Evolutionary conservation across 2,329 filamentous ascomycete genomes (phyloP), one percentile per base, ranked within the genome.

Genomic region (Exophiala dermatitidis): DNA sequence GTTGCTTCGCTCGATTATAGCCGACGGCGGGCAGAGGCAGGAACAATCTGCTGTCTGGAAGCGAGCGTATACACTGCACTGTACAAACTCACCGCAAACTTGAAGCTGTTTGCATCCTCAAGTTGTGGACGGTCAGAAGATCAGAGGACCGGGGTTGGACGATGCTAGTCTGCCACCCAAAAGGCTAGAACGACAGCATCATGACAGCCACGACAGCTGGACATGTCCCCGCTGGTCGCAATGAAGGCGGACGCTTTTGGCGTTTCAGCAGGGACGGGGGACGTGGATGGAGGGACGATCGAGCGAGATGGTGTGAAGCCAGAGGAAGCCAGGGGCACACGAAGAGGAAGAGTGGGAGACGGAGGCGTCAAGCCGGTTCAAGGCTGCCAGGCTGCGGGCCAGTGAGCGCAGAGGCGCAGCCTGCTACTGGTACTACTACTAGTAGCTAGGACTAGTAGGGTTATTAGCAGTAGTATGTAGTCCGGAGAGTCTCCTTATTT

Each of bases 311-410:
- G 32, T 34, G 42, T 32, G 42, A 45, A n/a, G 42, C 42, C 28
- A 46, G 40, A 50, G 29, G 29, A 34, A 54, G 44, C 53, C 46
- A 50, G 54, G 46, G 46, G 37, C 32, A 44, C 38, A 54, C 29
- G 49, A 53, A 56, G 51, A 53, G 50, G 44, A 47, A 54, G 31
- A 33, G 50, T 54, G 57, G 57, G 45, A n/a, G 51, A 52, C 44
- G 31, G 46, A 6, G 34, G 37, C 33, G 43, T 43, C 36, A 43
- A 45, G 46, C 38, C 32, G 38, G 50, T n/a, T 43, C 36, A 43
- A 45, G 46, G 45, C 32, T 45, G 50, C 12, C 51, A 30, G 47
- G 28, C 42, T 31, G 33, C 28, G 33, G 37, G 42, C 52, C 46
- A 46, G 46, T 42, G 47, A 37, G 42, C 42, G 29, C 26, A 19